Conservation (phyloP, 139 green algal genomes). For the Chlorella sp. region DNA sequence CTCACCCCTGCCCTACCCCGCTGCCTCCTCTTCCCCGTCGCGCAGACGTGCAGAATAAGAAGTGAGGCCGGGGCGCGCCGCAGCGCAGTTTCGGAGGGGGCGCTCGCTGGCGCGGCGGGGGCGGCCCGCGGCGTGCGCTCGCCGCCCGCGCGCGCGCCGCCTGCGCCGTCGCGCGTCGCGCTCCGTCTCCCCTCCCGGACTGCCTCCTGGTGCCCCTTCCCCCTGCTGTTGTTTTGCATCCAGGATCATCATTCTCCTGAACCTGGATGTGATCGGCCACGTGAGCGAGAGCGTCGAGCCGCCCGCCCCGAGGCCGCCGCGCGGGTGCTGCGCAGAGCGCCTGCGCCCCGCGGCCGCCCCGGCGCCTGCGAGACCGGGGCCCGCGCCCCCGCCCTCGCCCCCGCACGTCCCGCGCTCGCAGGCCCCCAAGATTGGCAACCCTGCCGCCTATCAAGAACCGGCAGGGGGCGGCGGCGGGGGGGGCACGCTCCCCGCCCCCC, state of each 20-base stretch:
- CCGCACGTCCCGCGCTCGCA: background rate
- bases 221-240: background rate
- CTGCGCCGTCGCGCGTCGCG: background rate
- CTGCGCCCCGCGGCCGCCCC: too few species aligned
- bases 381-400: background rate
- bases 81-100: background rate
- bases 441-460: slow-evolving; percentile 5
- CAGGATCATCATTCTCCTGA: slow-evolving; percentile 41
- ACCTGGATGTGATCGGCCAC: slow-evolving; percentile 9
- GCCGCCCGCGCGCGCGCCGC: too few species aligned
- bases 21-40: too few species aligned
- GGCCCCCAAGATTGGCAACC: slow-evolving; percentile 14
- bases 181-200: background rate
- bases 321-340: background rate
- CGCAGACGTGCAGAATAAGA: slow-evolving; percentile 32
- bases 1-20: too few species aligned
- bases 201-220: background rate
- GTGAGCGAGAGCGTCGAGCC: background rate
- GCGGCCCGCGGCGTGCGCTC: background rate
- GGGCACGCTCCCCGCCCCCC: background rate
- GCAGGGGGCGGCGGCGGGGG: background rate
- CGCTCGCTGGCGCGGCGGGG: background rate
- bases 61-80: background rate
- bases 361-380: background rate
- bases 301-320: background rate